Base-by-base conservation (phyloP, 148 eudicot species). In the Nepenthes gracilis region DNA sequence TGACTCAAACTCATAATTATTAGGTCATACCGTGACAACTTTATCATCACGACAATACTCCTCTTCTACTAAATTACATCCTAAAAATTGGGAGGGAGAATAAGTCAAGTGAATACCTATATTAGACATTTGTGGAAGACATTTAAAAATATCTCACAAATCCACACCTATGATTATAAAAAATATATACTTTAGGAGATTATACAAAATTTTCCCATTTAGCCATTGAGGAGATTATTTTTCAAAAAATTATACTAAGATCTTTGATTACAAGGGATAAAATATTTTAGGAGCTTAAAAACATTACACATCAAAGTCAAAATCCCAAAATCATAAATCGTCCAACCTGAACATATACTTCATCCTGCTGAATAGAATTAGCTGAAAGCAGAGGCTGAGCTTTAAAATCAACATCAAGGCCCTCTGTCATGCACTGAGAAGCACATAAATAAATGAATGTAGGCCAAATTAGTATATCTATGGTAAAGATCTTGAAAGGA, bases 401-500 rank as follows among this genome's bases (percentile, higher is more conserved):
- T 76, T 80, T 82, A 77, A 92, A 87, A 63, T 82, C 76, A 23
- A 92, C 52, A 64, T 55, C 72, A 68, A 88, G 78, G 68, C 96
- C 94, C 76, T 92, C 94, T 73, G 59, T 71, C 80, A 66, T 65
- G 68, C 97, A 92, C 97, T 92, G 71, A 61, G 61, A 59, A 59
- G 55, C 33, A 49, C 9, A 40, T 54, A 53, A 71, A 36, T 6
- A 66, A 12, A 59, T 60, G 48, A 49, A 11, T 2, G 11, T 2
- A 49, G 53, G 15, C 15, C 15, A 49, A 2, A 49, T n/a, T 49
- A 10, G 12, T 0, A 49, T 49, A 11, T 10, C 53, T 11, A 49
- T 11, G 12, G 53, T 49, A n/a, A 49, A 49, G 15, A 10, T 49
- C 2, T 3, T 23, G 23, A 23, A 23, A n/a, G 53, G 15, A n/a